phyloP scores from a whole-genome alignment of 2,329 filamentous ascomycete genomes.

The Neopestalotiopsis rosae region DNA sequence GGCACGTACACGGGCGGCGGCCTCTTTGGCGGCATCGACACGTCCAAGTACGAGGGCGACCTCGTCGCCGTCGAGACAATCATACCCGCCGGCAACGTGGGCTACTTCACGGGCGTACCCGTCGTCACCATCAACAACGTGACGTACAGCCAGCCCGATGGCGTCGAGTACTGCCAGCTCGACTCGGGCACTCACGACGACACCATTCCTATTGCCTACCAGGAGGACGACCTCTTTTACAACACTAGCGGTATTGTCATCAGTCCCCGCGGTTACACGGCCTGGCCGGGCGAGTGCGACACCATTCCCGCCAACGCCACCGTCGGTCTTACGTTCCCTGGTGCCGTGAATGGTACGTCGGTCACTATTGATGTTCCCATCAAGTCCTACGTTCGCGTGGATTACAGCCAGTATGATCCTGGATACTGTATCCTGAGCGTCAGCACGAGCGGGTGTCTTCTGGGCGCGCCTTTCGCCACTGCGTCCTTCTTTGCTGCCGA shows the following conservation, averaged over 20 bases:
- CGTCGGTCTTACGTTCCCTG: slow-evolving; percentile 33
- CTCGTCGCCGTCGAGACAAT: slow-evolving; percentile 37
- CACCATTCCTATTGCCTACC: slow-evolving; percentile 21
- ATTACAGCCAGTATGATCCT: slow-evolving; percentile 21
- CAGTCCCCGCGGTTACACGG: slow-evolving; percentile 19
- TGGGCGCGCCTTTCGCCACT: slow-evolving; percentile 38
- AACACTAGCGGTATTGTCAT: slow-evolving; percentile 18
- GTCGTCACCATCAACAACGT: slow-evolving; percentile 29
- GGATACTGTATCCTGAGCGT: slow-evolving; percentile 35
- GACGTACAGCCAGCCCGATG: slow-evolving; percentile 21
- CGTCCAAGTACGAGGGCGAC: slow-evolving; percentile 37
- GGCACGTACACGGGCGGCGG: slow-evolving; percentile 35
- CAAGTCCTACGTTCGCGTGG: slow-evolving; percentile 36
- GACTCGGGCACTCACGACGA: slow-evolving; percentile 19
- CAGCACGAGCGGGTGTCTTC: slow-evolving; percentile 31
- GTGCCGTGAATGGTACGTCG: slow-evolving; percentile 25
- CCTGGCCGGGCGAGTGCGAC: slow-evolving; percentile 35
- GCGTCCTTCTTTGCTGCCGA: slow-evolving; percentile 38
- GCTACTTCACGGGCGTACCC: slow-evolving; percentile 29
- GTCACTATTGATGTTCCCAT: slow-evolving; percentile 37
- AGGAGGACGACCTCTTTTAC: slow-evolving; percentile 22
- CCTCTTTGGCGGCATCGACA: slow-evolving; percentile 40
- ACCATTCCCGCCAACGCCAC: slow-evolving; percentile 32
- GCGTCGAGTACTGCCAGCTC: background rate
- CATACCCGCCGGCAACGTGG: slow-evolving; percentile 23